phyloP scores from a whole-genome alignment of 495 filamentous ascomycete species.

The Amorphotheca resinae region DNA sequence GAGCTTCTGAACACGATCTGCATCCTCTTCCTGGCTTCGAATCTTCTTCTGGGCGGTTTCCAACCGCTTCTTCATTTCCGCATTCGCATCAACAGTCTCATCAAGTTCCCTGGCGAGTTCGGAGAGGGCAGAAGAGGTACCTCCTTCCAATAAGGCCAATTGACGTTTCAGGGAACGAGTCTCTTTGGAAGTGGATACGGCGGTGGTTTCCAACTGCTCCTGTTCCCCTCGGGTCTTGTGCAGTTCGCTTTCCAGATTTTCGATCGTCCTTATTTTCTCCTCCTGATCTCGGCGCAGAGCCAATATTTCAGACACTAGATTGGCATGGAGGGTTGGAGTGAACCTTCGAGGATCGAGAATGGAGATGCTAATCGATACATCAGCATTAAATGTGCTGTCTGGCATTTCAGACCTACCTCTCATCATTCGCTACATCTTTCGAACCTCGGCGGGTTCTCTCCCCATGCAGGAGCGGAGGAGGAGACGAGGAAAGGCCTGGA shows the following conservation, averaged over 20 bases:
- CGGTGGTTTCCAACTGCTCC: slow-evolving; percentile 47
- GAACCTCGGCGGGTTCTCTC: slow-evolving; percentile 39
- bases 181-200: slow-evolving; percentile 57
- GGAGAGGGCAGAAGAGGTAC: slow-evolving; percentile 68
- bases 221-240: slow-evolving; percentile 60
- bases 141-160: slow-evolving; percentile 73
- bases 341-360: slow-evolving; percentile 82
- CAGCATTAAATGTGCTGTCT: no score
- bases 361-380: slow-evolving; percentile 39
- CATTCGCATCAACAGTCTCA: slow-evolving; percentile 58
- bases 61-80: slow-evolving; percentile 65
- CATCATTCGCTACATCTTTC: slow-evolving; percentile 48
- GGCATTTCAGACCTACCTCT: slow-evolving; percentile 38
- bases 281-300: slow-evolving; percentile 78
- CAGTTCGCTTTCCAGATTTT: slow-evolving; percentile 65
- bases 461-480: slow-evolving; percentile 40
- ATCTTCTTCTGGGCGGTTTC: slow-evolving; percentile 67
- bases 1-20: slow-evolving; percentile 56
- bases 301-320: slow-evolving; percentile 87
- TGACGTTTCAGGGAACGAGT: slow-evolving; percentile 71
- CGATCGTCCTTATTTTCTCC: slow-evolving; percentile 70
- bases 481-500: slow-evolving; percentile 49
- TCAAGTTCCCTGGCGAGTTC: slow-evolving; percentile 80
- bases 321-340: slow-evolving; percentile 90
- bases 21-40: slow-evolving; percentile 74